Conservation (phyloP, 495 filamentous ascomycete species). For the Stereocaulon alpinum region DNA sequence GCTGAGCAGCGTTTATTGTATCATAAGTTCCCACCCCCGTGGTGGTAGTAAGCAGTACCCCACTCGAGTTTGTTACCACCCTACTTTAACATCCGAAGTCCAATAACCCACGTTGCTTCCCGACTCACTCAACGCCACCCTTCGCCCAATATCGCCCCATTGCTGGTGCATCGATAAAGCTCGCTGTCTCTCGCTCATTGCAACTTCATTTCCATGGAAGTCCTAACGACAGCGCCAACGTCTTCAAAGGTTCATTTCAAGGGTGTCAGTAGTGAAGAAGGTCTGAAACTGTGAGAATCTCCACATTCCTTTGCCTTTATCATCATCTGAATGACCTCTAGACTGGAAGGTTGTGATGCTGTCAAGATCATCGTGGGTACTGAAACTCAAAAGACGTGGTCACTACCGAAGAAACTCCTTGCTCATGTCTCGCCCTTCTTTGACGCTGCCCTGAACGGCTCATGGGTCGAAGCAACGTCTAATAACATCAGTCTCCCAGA, state of each 20-base stretch:
- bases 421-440: conserved; percentile 7
- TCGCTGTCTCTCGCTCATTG: too few relatives aligned
- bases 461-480: neutral
- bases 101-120: too few relatives aligned
- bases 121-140: too few relatives aligned
- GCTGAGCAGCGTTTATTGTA: too few relatives aligned
- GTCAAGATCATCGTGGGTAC: neutral
- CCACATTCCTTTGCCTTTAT: neutral
- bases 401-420: conserved; percentile 5
- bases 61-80: too few relatives aligned
- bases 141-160: too few relatives aligned
- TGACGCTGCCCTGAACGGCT: neutral
- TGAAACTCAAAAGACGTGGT: neutral
- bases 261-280: neutral
- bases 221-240: neutral
- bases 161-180: too few relatives aligned
- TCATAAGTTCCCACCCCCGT: too few relatives aligned
- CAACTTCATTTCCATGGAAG: too few relatives aligned
- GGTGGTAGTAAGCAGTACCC: too few relatives aligned
- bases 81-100: too few relatives aligned
- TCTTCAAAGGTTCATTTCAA: neutral
- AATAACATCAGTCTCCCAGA: neutral
- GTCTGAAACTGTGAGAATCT: neutral
- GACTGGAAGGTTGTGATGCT: neutral
- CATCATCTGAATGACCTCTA: neutral